These are phyloP conservation scores for Apophysomyces ossiformis DNA, from an alignment of 371 early-diverging fungal species.

Conservation along the genomic window DNA sequence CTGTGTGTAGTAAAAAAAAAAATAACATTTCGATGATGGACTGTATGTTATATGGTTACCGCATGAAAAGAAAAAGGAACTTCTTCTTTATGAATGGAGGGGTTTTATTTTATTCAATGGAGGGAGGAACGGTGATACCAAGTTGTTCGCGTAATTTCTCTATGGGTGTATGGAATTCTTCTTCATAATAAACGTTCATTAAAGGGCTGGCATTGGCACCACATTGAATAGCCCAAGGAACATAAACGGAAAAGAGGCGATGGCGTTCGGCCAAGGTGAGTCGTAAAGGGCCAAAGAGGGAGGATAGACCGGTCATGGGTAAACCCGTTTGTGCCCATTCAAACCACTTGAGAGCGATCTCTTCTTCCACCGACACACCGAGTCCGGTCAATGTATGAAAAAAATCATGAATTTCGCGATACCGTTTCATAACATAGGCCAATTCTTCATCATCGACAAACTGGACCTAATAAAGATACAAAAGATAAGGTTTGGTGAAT, in stretches of 20 bases:
- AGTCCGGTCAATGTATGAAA: constrained; percentile 89
- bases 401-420: constrained; percentile 95
- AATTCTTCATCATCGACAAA: constrained; percentile 89
- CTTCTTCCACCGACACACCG: constrained; percentile 88
- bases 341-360: constrained; percentile 94
- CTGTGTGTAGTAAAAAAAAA: no score
- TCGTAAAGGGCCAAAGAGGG: constrained; percentile 81
- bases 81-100: no score
- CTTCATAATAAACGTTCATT: constrained; percentile 90
- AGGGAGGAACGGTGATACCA: constrained; percentile 56
- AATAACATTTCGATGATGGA: no score
- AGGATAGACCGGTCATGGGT: constrained; percentile 87
- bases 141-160: constrained; percentile 72
- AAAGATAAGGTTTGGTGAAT: no score
- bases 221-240: constrained; percentile 95
- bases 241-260: constrained; percentile 70
- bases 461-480: constrained; percentile 55
- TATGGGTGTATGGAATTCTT: constrained; percentile 73
- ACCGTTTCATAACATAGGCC: constrained; percentile 93
- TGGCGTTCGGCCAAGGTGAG: constrained; percentile 61
- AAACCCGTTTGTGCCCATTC: constrained; percentile 91
- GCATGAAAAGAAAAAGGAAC: no score
- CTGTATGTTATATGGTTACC: no score
- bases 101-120: neutral
- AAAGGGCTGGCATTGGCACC: constrained; percentile 74